Evolutionary conservation across 2,329 filamentous ascomycete genomes (phyloP), one percentile per base, ranked within the genome.

Genomic region (Xylariaceae sp.): DNA sequence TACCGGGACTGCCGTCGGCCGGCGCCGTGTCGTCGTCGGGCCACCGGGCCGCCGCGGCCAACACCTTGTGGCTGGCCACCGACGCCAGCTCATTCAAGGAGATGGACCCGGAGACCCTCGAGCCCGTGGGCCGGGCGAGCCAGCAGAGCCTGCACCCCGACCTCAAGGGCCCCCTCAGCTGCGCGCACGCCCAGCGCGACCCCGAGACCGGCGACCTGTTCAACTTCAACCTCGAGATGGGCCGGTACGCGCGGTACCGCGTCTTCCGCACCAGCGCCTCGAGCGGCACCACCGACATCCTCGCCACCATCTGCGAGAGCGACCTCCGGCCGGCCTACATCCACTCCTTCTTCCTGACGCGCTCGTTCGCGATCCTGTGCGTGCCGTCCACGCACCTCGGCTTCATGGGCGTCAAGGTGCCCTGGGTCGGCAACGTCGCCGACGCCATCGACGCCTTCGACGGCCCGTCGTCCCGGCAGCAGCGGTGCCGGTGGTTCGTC

Each of bases 221-320:
- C 67, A 93, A 92, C 58, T 90, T 75, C 60, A 93, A 93, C 50
- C 70, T 89, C n/a, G 68, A 77, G 0, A 54, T 84, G 13, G 78
- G 77, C 0, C 57, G 53, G 0, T 52, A 51, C 0, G 56, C 73
- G 1, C 75, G 67, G 0, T 92, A 90, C 51, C 76, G 81, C 12
- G 51, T 92, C 12, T 92, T 89, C 55, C 62, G 70, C 2, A 72
- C 77, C 3, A 79, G 71, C 13, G 72, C 76, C 0, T 53, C 66
- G 0, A 80, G 75, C 0, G 82, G 80, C 0, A 62, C 75, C 35
- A 85, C 83, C 0, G 71, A 76, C 0, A 78, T 92, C 13, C 68
- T 93, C 0, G 84, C 84, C 3, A 78, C 72, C 0, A 73, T 92
- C 38, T 56, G 59, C 0, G 65, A 61, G 3, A 56, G 59, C 4